Percentiles rank a stretch among this genome's conserved stretches.
Evolutionary conservation across 2,329 filamentous ascomycete genomes (phyloP).

Genomic region (Bipolaris cookei): DNA sequence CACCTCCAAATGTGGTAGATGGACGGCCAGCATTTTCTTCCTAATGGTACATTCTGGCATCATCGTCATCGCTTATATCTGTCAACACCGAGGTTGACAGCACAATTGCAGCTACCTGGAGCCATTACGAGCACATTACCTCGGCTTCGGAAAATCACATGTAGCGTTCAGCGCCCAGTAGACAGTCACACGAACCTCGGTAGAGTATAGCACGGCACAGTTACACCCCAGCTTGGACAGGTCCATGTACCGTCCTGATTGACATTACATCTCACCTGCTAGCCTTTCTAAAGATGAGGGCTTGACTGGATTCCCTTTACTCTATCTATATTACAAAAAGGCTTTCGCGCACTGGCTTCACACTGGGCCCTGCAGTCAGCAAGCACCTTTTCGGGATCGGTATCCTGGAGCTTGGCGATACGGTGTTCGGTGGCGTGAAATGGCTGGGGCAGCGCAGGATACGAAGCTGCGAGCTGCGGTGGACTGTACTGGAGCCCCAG

Average conservation of each 20-base stretch:
- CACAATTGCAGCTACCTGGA: background rate
- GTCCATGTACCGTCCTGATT: background rate
- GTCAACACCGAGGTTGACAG: background rate
- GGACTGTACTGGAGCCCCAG: constrained; percentile 9
- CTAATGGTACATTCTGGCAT: background rate
- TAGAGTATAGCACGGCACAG: too few species aligned
- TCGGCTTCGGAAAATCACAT: too few species aligned
- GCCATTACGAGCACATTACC: too few species aligned
- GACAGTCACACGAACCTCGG: too few species aligned
- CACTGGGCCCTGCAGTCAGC: constrained; percentile 1
- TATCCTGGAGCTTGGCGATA: constrained; percentile 13
- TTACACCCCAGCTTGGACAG: background rate
- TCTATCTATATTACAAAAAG: constrained; percentile 13
- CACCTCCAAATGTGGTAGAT: background rate
- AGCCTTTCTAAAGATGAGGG: background rate
- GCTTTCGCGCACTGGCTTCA: constrained; percentile 13
- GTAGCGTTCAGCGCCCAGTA: too few species aligned
- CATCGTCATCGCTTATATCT: background rate
- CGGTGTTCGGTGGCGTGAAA: constrained; percentile 13
- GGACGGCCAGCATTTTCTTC: background rate
- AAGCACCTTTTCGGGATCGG: background rate
- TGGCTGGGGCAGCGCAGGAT: constrained; percentile 13
- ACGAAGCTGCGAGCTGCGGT: constrained; percentile 10
- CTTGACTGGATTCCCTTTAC: background rate
- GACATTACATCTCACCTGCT: background rate